Conservation (phyloP, 2,329 filamentous ascomycete species). For the Trichoderma simmonsii region DNA sequence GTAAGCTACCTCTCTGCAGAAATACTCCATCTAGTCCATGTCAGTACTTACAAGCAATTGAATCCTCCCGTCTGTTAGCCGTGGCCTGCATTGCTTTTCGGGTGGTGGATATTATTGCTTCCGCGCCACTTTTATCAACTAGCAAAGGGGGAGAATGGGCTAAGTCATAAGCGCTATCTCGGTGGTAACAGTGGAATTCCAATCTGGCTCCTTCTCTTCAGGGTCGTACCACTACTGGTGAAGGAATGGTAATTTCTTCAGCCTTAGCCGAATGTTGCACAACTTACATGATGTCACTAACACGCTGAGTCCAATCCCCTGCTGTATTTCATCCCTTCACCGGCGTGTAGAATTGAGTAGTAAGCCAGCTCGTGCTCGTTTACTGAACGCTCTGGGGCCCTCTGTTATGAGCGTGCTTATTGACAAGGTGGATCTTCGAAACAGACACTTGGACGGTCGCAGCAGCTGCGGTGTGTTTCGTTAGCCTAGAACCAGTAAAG, state of each 20-base stretch:
- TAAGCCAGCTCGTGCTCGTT: background rate
- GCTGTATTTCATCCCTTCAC: background rate
- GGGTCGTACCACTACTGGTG: background rate
- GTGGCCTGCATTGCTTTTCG: background rate
- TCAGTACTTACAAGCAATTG: background rate
- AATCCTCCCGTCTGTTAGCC: background rate
- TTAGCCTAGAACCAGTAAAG: background rate
- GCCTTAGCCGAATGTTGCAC: background rate
- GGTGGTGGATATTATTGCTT: background rate
- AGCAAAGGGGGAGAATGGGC: background rate
- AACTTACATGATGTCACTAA: background rate
- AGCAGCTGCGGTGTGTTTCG: background rate
- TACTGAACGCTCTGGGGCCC: background rate
- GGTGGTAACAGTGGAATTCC: background rate
- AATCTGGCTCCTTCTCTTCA: background rate
- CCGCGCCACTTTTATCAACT: background rate
- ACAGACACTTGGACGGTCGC: background rate
- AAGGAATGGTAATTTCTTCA: background rate
- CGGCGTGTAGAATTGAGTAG: background rate
- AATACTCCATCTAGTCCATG: background rate
- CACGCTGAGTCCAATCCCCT: background rate
- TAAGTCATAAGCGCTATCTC: background rate
- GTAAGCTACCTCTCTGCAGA: background rate
- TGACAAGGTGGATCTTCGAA: background rate
- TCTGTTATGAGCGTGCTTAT: background rate